These are phyloP conservation scores for Fraxinus cuspidata DNA, from an alignment of 257 asterid genomes.

Conservation along the genomic window DNA sequence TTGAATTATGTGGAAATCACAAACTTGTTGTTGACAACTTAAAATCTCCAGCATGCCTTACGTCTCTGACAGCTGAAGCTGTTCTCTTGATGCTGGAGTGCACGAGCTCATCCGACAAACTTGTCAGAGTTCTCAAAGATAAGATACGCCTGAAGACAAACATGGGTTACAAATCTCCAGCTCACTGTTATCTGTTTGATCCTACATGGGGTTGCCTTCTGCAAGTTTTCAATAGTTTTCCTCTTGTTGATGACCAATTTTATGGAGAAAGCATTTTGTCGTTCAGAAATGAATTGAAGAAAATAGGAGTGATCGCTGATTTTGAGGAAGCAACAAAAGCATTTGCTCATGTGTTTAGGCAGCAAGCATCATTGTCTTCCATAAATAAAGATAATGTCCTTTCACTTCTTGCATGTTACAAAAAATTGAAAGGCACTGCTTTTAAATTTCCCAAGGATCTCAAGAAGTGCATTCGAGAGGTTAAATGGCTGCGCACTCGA, in stretches of 20 bases:
- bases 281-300: constrained; percentile 22
- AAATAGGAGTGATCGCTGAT: constrained; percentile 26
- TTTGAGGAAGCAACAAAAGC: constrained; percentile 26
- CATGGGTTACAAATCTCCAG: constrained; percentile 25
- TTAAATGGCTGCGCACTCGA: constrained; percentile 34
- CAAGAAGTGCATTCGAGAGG: constrained; percentile 26
- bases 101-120: constrained; percentile 14
- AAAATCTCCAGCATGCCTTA: constrained; percentile 19
- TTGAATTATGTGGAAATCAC: constrained; percentile 23
- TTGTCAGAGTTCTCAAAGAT: constrained; percentile 21
- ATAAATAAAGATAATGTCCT: constrained; percentile 27
- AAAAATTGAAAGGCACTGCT: background rate
- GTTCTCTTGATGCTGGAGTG: constrained; percentile 30
- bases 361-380: constrained; percentile 22
- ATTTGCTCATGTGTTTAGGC: constrained; percentile 27
- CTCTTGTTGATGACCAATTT: constrained; percentile 32
- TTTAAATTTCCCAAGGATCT: constrained; percentile 7
- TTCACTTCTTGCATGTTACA: constrained; percentile 31
- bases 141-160: constrained; percentile 28
- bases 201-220: constrained; percentile 41
- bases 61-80: constrained; percentile 26
- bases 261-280: constrained; percentile 18
- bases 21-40: constrained; percentile 31
- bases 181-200: constrained; percentile 34
- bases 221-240: constrained; percentile 32